These are phyloP conservation scores for Potentilla sterilis DNA, from an alignment of 306 rosid genomes.

Conservation along the genomic window DNA sequence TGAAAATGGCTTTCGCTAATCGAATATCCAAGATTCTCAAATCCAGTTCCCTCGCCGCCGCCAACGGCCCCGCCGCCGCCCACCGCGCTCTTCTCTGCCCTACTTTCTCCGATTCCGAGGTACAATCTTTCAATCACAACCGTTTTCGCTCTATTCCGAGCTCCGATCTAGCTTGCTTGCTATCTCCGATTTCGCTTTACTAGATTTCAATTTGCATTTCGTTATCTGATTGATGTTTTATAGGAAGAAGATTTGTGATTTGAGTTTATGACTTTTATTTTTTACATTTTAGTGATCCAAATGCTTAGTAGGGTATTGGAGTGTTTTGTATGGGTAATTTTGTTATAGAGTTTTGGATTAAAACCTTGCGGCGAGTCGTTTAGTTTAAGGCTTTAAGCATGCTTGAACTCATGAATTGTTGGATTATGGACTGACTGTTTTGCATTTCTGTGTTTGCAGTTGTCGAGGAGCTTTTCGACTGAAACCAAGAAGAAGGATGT, in stretches of 20 bases:
- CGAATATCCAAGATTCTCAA: constrained; percentile 48
- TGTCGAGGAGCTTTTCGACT: constrained; percentile 54
- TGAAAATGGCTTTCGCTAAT: constrained; percentile 52
- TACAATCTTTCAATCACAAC: constrained; percentile 1
- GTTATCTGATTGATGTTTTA: neutral
- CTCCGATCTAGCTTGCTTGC: constrained; percentile 4
- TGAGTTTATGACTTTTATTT: neutral
- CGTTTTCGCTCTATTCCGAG: neutral
- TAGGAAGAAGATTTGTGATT: neutral
- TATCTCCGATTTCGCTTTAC: neutral
- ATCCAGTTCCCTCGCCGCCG: constrained; percentile 33
- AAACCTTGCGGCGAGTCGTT: neutral
- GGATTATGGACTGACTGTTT: constrained; percentile 17
- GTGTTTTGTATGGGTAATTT: neutral
- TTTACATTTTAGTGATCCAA: neutral
- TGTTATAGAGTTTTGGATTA: neutral
- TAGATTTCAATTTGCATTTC: neutral
- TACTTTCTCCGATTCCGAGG: constrained; percentile 40
- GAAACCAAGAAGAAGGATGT: constrained; percentile 50
- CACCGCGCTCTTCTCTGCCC: constrained; percentile 41
- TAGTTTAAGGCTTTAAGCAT: neutral
- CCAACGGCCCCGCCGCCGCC: constrained; percentile 40
- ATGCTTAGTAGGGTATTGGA: neutral
- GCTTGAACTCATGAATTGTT: neutral
- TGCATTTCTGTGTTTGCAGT: constrained; percentile 46